Percentiles rank a stretch among this genome's conserved stretches.
These are phyloP conservation scores for Buxus sempervirens DNA, from an alignment of 164 flowering plant species.

Conservation along the genomic window DNA sequence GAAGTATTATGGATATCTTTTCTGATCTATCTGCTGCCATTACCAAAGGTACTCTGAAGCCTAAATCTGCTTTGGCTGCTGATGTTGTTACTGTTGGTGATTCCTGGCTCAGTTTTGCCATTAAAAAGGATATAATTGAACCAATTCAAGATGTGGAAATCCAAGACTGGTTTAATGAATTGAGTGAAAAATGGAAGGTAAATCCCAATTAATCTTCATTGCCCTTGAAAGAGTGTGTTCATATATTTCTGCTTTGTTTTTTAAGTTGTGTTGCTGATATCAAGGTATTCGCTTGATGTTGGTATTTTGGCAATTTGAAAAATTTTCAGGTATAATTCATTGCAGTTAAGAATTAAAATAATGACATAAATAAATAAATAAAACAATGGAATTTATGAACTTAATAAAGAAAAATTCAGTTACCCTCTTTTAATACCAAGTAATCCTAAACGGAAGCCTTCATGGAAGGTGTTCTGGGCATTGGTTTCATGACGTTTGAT, in stretches of 20 bases:
- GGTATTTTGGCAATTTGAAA: too few species aligned
- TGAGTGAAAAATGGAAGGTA: slow-evolving; percentile 88
- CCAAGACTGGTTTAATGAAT: slow-evolving; percentile 69
- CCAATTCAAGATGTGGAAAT: slow-evolving; percentile 60
- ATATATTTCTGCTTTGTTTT: neutral
- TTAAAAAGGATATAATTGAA: slow-evolving; percentile 61
- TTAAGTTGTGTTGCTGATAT: neutral
- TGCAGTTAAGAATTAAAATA: too few species aligned
- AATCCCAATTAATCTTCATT: neutral
- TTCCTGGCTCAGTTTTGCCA: slow-evolving; percentile 77
- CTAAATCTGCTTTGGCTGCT: slow-evolving; percentile 61
- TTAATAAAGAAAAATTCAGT: too few species aligned
- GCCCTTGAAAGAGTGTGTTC: neutral
- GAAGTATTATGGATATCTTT: slow-evolving; percentile 55
- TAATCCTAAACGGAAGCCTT: too few species aligned
- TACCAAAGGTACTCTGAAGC: slow-evolving; percentile 31
- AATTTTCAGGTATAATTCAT: too few species aligned
- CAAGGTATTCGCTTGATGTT: neutral
- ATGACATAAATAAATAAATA: too few species aligned
- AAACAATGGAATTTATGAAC: too few species aligned
- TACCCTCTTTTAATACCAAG: too few species aligned
- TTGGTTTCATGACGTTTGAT: neutral
- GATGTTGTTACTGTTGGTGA: slow-evolving; percentile 84
- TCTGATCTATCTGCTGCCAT: slow-evolving; percentile 44
- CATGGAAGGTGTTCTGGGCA: too few species aligned